These are phyloP conservation scores for Claviceps sorghi DNA, from an alignment of 2,329 filamentous ascomycete genomes.

Conservation along the genomic window DNA sequence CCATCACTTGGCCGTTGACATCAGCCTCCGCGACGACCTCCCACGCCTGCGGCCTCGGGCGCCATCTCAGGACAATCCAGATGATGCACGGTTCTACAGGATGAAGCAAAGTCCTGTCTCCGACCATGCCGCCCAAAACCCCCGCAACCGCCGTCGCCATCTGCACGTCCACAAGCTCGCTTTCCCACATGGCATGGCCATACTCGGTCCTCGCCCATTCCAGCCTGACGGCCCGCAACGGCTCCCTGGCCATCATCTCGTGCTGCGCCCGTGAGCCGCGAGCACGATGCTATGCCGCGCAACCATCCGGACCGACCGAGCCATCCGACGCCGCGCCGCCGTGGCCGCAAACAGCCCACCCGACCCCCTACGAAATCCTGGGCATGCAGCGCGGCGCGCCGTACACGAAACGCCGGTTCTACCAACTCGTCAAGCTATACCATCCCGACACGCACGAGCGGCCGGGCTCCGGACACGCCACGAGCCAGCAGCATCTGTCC, in stretches of 20 bases:
- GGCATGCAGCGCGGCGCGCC: conserved; percentile 40
- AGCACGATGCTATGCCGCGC: conserved; percentile 1
- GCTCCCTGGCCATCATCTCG: neutral
- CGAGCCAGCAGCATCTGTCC: conserved; percentile 18
- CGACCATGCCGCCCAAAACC: neutral
- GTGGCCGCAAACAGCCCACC: conserved; percentile 37
- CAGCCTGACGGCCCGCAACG: neutral
- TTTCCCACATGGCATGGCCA: neutral
- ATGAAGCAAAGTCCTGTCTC: neutral
- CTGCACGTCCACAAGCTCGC: neutral
- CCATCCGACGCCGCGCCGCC: conserved; percentile 7
- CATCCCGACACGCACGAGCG: conserved; percentile 58
- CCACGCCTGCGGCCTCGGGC: neutral
- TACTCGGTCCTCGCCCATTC: neutral
- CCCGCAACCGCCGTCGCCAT: neutral
- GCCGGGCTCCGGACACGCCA: conserved; percentile 5
- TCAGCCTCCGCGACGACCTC: neutral
- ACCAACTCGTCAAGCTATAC: conserved; percentile 87
- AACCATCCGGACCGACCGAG: neutral
- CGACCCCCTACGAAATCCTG: conserved; percentile 87
- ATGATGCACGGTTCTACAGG: neutral
- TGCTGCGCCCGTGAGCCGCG: neutral
- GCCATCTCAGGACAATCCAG: conserved; percentile 7
- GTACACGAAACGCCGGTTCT: conserved; percentile 76
- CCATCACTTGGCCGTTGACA: neutral